phyloP scores from a whole-genome alignment of 345 rosid genomes.

The Citrus cavaleriei region DNA sequence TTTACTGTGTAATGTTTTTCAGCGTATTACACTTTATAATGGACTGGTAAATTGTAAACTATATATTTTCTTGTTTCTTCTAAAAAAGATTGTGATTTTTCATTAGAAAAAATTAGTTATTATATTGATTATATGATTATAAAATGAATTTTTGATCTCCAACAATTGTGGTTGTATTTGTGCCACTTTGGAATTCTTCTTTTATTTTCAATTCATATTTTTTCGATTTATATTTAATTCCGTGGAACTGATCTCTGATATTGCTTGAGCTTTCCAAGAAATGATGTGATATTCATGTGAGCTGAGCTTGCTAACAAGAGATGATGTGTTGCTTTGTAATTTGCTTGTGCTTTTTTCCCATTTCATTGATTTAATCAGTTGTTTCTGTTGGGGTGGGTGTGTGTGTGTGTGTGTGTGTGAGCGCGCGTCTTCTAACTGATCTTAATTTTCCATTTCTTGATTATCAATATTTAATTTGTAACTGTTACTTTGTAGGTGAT shows the following conservation, averaged over 20 bases:
- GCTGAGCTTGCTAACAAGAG: neutral
- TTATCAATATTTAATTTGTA: neutral
- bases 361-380: neutral
- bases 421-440: neutral
- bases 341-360: neutral
- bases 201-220: too few relatives aligned
- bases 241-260: neutral
- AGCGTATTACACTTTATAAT: neutral
- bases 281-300: neutral
- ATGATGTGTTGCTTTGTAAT: neutral
- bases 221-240: neutral
- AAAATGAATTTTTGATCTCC: neutral
- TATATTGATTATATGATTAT: neutral
- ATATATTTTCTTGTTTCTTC: neutral
- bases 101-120: neutral
- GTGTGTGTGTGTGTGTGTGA: neutral
- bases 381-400: neutral
- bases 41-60: neutral
- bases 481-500: conserved; percentile 54
- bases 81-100: neutral
- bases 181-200: neutral
- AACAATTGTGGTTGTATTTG: neutral
- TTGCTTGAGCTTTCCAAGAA: too few relatives aligned
- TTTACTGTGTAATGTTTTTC: neutral
- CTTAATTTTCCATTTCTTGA: neutral